Evolutionary conservation across 208 protist species (phyloP).

Genomic region (Leishmania turanica): DNA sequence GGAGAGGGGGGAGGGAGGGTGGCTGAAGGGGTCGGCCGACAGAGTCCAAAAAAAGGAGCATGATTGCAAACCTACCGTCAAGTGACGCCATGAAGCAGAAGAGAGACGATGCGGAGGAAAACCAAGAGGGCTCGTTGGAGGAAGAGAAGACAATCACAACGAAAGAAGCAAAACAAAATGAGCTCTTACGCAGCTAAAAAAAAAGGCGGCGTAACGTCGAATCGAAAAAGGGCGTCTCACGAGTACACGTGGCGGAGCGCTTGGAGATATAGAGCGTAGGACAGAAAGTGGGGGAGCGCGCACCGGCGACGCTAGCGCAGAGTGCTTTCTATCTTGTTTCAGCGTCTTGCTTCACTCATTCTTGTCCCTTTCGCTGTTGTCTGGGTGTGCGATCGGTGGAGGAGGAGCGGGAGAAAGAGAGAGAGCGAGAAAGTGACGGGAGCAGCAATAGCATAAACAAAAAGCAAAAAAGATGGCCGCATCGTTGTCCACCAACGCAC

Average conservation of each 20-base stretch:
- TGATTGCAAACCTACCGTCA: not conserved
- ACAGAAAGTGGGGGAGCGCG: not conserved
- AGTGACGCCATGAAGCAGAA: not conserved
- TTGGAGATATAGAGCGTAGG: slow-evolving; percentile 20
- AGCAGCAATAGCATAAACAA: not conserved
- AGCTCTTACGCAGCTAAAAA: not conserved
- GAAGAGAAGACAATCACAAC: not conserved
- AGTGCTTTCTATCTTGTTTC: not conserved
- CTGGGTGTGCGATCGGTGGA: too few relatives aligned
- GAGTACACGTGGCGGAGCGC: not conserved
- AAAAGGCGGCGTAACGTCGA: not conserved
- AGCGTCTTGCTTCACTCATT: not conserved
- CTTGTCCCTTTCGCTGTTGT: too few relatives aligned
- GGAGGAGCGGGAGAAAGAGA: not conserved
- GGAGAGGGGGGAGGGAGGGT: too few relatives aligned
- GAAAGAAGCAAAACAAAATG: not conserved
- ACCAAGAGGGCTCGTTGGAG: not conserved
- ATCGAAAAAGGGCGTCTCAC: not conserved
- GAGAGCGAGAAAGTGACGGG: not conserved
- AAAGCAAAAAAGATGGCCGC: slow-evolving; percentile 11
- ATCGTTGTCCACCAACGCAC: not conserved
- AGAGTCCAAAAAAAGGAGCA: not conserved
- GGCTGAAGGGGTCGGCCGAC: not conserved
- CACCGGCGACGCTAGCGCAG: not conserved
- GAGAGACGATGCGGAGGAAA: not conserved